Base-by-base conservation (phyloP, 2,329 filamentous ascomycete genomes). In the Colletotrichum spaethianum region DNA sequence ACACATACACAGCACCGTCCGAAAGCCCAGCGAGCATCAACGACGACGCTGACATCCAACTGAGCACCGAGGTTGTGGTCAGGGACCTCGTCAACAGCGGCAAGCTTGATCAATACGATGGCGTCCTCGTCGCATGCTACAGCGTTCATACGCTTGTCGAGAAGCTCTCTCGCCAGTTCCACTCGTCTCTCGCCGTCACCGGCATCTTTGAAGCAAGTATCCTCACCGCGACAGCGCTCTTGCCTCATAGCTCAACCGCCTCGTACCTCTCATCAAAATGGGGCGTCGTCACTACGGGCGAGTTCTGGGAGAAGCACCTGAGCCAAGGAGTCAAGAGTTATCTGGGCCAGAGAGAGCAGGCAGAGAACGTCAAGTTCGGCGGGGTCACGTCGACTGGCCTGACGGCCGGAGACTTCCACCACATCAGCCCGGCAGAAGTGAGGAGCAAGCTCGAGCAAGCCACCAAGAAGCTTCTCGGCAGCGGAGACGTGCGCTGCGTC, bases 181-280 rank as follows among this genome's bases (percentile, higher is more conserved):
- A 73, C 28, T 70, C 75, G 18, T 75, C 74, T 12, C 70, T 88
- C 83, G 81, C 90, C 42, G 92, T 94, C 6, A 92, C 90, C 0
- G 95, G 96, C 7, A 98, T 98, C 67, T 96, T 98, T 78, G 95
- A 98, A 81, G 93, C 94, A 0, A 94, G 92, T 77, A 86, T 98
- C 18, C 84, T 91, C 2, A 85, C 90, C 0, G 89, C 91, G 2
- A 79, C 95, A 12, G 88, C 92, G 1, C 81, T 88, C 31, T 83
- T 86, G 52, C 78, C 76, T 67, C 82, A 75, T 62, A 79, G 75
- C 3, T 48, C 61, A 1, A 40, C 38, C 38, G 73, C 72, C 2
- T 73, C 75, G 1, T 70, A 74, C 1, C 70, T 72, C 31, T 48
- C 75, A 66, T 81, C 90, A 75, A 85, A 83, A 57, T 98, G 96